These are phyloP conservation scores for Centaurea solstitialis DNA, from an alignment of 129 eudicot species.

Conservation along the genomic window DNA sequence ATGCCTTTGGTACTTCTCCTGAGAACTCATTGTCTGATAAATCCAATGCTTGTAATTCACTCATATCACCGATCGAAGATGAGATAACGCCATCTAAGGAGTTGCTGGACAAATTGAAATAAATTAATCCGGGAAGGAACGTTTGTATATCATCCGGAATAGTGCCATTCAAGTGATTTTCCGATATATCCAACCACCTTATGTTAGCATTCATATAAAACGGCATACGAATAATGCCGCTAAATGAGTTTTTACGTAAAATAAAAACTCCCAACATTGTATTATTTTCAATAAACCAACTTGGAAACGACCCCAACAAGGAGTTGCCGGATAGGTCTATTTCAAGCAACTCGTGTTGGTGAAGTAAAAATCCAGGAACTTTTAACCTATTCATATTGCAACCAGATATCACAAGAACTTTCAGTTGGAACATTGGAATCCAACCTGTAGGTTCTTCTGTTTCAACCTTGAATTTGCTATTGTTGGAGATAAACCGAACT, in stretches of 20 bases:
- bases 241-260: not conserved
- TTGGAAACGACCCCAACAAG: not conserved
- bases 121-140: not conserved
- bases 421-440: not conserved
- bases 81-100: not conserved
- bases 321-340: not conserved
- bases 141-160: not conserved
- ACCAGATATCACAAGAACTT: not conserved
- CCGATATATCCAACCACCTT: not conserved
- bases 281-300: constrained; percentile 8
- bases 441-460: not conserved
- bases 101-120: constrained; percentile 7
- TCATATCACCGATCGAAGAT: not conserved
- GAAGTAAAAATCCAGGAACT: not conserved
- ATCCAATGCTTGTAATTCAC: not conserved
- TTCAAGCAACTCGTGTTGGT: not conserved
- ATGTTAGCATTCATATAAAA: not conserved
- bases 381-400: not conserved
- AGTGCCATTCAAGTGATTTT: not conserved
- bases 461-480: not conserved
- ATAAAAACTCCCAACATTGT: not conserved
- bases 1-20: constrained; percentile 13
- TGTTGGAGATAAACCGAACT: not conserved
- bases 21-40: constrained; percentile 16
- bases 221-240: not conserved